Percentiles rank a stretch among this genome's conserved stretches.
Evolutionary conservation across 805 yeast genomes (phyloP).

Genomic region (Sugiyamaella americana): DNA sequence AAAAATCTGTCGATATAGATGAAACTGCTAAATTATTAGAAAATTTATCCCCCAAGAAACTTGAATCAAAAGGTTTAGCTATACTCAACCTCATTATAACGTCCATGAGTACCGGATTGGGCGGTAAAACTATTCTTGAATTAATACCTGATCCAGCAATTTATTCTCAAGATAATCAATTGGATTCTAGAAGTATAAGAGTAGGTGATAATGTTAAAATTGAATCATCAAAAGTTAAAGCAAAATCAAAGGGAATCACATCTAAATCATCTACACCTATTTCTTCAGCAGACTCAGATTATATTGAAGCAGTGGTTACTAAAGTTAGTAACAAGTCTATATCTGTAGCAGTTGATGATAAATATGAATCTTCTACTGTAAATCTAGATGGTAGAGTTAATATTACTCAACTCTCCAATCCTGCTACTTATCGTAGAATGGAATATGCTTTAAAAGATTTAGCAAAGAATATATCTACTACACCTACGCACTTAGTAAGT

Average conservation of each 20-base stretch:
- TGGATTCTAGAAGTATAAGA: conserved; percentile 47
- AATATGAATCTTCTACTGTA: conserved; percentile 46
- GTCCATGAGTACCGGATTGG: conserved; percentile 69
- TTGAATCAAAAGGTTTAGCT: conserved; percentile 73
- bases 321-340: conserved; percentile 45
- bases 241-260: conserved; percentile 2
- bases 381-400: conserved; percentile 48
- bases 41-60: conserved; percentile 51
- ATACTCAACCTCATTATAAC: conserved; percentile 55
- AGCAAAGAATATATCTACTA: conserved; percentile 37
- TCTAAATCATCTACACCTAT: conserved; percentile 16
- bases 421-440: conserved; percentile 48
- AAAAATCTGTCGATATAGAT: conserved; percentile 48
- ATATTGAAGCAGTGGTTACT: conserved; percentile 61
- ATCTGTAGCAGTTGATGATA: conserved; percentile 56
- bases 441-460: conserved; percentile 66
- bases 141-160: conserved; percentile 48
- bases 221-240: conserved; percentile 29
- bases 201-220: conserved; percentile 74
- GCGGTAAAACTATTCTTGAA: conserved; percentile 67
- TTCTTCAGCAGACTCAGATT: conserved; percentile 14
- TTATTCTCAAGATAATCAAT: conserved; percentile 2
- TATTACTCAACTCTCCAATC: conserved; percentile 53
- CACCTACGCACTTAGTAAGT: conserved; percentile 38
- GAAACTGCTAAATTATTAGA: conserved; percentile 41